Conservation (phyloP, 2,329 filamentous ascomycete species). For the Plectosphaerella sp. region DNA sequence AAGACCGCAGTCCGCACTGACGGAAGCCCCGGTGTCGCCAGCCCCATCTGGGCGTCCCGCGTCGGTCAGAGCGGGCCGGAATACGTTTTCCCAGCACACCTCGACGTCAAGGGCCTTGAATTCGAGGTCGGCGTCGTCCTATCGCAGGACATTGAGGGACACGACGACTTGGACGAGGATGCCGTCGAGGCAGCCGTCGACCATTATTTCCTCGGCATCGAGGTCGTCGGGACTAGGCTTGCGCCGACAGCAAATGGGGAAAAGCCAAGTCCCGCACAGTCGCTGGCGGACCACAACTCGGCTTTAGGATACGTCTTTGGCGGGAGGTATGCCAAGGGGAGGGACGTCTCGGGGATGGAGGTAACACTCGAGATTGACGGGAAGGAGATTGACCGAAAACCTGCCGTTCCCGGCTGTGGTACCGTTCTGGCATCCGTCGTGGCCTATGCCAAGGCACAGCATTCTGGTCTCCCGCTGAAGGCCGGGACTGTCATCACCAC, state of each 20-base stretch:
- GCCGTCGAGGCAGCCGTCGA: not conserved
- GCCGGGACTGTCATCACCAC: not conserved
- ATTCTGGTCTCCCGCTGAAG: not conserved
- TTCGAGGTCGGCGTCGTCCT: not conserved
- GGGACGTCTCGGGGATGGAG: not conserved
- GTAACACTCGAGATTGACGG: not conserved
- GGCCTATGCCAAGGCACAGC: not conserved
- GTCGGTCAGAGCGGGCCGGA: not conserved
- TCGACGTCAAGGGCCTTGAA: not conserved
- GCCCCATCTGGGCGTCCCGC: not conserved
- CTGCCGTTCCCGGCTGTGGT: not conserved
- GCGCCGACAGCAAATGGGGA: not conserved
- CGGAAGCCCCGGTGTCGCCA: not conserved
- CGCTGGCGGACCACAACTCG: not conserved
- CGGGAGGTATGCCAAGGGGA: not conserved
- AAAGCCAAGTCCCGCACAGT: not conserved
- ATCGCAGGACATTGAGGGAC: not conserved
- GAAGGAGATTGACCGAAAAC: not conserved
- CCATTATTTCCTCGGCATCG: not conserved
- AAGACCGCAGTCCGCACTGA: not conserved
- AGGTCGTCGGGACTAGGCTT: not conserved
- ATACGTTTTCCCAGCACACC: not conserved
- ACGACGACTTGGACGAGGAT: not conserved
- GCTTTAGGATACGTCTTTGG: not conserved
- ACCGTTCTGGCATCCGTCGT: not conserved